Percentiles rank a stretch among this genome's conserved stretches.
Conservation (phyloP, 495 filamentous ascomycete genomes). For the Hapsidospora chrysogenum region DNA sequence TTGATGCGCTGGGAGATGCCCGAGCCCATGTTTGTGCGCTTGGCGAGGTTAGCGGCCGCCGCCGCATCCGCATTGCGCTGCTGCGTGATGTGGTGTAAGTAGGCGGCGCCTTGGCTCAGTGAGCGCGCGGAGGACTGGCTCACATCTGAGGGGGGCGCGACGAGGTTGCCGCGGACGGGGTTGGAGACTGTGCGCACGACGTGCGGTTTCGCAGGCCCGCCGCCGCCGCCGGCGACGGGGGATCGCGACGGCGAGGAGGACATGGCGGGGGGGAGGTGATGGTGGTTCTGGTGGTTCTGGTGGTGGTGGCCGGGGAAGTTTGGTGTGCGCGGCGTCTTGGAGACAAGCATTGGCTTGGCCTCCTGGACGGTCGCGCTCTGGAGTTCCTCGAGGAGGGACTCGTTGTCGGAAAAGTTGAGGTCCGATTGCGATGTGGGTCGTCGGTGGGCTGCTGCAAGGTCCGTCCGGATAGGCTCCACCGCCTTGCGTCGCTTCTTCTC, state of each 20-base stretch:
- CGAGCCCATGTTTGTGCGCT: constrained; percentile 67
- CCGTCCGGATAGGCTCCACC: neutral
- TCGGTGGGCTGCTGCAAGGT: neutral
- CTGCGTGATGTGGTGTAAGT: constrained; percentile 27
- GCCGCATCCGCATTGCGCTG: constrained; percentile 13
- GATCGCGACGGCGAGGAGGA: too few relatives aligned
- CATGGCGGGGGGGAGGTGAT: too few relatives aligned
- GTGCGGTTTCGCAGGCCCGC: constrained; percentile 6
- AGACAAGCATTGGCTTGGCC: constrained; percentile 61
- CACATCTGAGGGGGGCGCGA: constrained; percentile 19
- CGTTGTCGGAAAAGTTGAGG: constrained; percentile 49
- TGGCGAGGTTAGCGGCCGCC: constrained; percentile 27
- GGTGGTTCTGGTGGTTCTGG: too few relatives aligned
- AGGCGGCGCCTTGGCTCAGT: constrained; percentile 28
- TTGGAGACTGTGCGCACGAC: constrained; percentile 28
- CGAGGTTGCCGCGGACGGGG: constrained; percentile 23
- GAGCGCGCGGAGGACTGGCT: constrained; percentile 22
- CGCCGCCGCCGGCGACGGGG: constrained; percentile 12
- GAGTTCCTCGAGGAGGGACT: constrained; percentile 69
- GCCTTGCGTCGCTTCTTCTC: too few relatives aligned
- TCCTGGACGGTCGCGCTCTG: constrained; percentile 68
- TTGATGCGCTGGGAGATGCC: constrained; percentile 85
- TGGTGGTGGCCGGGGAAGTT: constrained; percentile 39
- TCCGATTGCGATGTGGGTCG: neutral
- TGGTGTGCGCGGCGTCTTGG: constrained; percentile 65